These are phyloP conservation scores for Beverwykella pulmonaria DNA, from an alignment of 495 filamentous ascomycete species.

Conservation along the genomic window DNA sequence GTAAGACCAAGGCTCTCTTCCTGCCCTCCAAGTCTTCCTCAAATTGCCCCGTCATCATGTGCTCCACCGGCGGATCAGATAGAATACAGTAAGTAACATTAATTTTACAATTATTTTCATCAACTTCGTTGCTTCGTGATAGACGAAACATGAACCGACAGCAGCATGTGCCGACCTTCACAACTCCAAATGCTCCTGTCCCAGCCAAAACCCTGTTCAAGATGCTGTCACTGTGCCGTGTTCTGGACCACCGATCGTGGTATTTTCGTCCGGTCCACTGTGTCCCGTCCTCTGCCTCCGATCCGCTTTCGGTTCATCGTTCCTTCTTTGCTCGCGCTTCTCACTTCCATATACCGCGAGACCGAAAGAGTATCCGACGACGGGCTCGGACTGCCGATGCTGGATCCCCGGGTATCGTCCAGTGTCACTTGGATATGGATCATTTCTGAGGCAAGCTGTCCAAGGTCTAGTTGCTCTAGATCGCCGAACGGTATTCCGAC, in stretches of 20 bases:
- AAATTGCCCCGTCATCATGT: too few relatives aligned
- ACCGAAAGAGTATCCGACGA: slow-evolving; percentile 28
- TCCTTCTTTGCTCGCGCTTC: slow-evolving; percentile 6
- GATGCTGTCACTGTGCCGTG: background rate
- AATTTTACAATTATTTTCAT: too few relatives aligned
- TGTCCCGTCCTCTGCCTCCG: background rate
- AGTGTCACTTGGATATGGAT: background rate
- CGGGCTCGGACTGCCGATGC: slow-evolving; percentile 15
- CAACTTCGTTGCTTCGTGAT: too few relatives aligned
- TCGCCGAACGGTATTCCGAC: slow-evolving; percentile 14
- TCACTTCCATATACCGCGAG: slow-evolving; percentile 3
- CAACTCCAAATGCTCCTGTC: background rate
- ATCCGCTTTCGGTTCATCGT: slow-evolving; percentile 7
- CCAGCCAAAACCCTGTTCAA: background rate
- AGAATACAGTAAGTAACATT: too few relatives aligned
- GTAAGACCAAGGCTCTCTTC: too few relatives aligned
- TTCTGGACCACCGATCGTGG: background rate
- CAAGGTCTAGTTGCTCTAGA: slow-evolving; percentile 24
- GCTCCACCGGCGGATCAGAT: too few relatives aligned
- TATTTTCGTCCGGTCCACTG: background rate
- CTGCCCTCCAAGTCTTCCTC: too few relatives aligned
- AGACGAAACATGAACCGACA: background rate
- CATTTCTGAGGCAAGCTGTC: slow-evolving; percentile 26
- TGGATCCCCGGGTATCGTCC: background rate
- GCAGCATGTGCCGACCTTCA: background rate